Percentiles rank a stretch among this genome's conserved stretches.
phyloP scores from a whole-genome alignment of 345 rosid genomes.

The Diplotaxis tenuifolia region DNA sequence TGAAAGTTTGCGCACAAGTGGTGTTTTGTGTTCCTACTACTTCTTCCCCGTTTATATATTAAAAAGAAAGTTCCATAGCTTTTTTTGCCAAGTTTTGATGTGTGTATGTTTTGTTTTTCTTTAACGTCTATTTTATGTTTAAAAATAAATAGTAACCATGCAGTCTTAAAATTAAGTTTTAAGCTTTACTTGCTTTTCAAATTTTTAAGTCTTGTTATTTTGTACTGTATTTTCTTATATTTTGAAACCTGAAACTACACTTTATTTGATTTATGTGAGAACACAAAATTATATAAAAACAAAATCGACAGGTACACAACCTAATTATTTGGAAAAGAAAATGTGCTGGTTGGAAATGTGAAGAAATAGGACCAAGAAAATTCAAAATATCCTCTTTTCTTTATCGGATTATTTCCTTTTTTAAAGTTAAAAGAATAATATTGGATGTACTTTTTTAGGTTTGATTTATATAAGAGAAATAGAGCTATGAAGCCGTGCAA shows the following conservation, averaged over 20 bases:
- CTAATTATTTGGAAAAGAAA: background rate
- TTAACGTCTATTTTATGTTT: background rate
- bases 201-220: no score
- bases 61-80: background rate
- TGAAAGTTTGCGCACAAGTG: slow-evolving; percentile 1
- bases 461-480: background rate
- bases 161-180: background rate
- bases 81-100: background rate
- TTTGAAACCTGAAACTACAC: no score
- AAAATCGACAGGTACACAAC: no score
- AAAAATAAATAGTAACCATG: background rate
- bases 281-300: background rate
- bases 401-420: background rate
- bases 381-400: no score
- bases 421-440: background rate
- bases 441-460: background rate
- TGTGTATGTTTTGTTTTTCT: background rate
- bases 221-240: no score
- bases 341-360: background rate
- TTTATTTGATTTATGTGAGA: background rate
- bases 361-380: background rate
- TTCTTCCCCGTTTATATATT: background rate
- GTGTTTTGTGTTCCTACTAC: background rate
- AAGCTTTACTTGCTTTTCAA: no score
- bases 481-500: slow-evolving; percentile 14